Evolutionary conservation across 2,329 filamentous ascomycete species (phyloP).

Genomic region (Amylocarpus encephaloides): DNA sequence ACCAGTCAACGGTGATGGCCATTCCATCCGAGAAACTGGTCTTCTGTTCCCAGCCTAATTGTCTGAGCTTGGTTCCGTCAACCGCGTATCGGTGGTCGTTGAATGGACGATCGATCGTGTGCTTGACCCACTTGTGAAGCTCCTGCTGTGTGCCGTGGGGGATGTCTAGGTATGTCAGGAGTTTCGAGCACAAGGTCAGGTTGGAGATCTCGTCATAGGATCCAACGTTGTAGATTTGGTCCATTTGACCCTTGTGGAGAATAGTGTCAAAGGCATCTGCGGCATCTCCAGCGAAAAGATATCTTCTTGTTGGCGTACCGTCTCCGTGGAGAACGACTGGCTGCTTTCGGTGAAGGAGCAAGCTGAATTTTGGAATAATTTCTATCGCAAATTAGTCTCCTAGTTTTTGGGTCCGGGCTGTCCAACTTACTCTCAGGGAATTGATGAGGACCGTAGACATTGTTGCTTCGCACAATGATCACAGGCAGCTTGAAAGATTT

Average conservation of each 20-base stretch:
- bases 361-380: conserved; percentile 78
- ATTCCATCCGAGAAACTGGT: conserved; percentile 59
- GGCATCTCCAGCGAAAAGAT: conserved; percentile 73
- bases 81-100: conserved; percentile 70
- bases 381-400: conserved; percentile 41
- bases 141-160: conserved; percentile 44
- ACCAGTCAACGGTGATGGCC: conserved; percentile 62
- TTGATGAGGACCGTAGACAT: conserved; percentile 80
- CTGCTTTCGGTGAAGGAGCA: conserved; percentile 58
- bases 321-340: conserved; percentile 72
- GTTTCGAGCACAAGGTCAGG: conserved; percentile 57
- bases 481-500: conserved; percentile 76
- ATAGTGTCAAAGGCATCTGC: conserved; percentile 80
- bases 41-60: conserved; percentile 64
- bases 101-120: conserved; percentile 72
- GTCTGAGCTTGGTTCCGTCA: conserved; percentile 59
- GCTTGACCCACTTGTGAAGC: conserved; percentile 60
- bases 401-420: not conserved
- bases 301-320: conserved; percentile 66
- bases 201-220: conserved; percentile 75
- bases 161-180: conserved; percentile 58
- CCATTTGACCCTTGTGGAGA: conserved; percentile 66
- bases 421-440: conserved; percentile 69
- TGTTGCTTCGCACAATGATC: conserved; percentile 77
- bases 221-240: conserved; percentile 77